These are phyloP conservation scores for Saccharomycopsis sp. DNA, from an alignment of 805 yeast species.

Conservation along the genomic window DNA sequence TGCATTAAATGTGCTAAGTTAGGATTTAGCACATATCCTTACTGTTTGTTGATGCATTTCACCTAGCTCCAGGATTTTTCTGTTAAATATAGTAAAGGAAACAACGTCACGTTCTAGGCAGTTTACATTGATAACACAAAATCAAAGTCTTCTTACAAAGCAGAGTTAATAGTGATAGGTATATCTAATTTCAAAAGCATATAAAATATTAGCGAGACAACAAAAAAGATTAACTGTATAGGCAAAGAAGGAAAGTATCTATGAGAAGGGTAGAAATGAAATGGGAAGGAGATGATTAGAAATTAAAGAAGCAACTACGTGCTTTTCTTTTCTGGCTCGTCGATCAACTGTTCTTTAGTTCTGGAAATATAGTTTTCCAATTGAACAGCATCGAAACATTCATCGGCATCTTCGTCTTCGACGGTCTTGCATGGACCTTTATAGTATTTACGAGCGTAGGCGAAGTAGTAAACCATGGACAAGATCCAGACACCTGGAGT, in stretches of 20 bases:
- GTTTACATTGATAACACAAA: too few relatives aligned
- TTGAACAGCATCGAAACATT: constrained; percentile 1
- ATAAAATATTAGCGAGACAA: not conserved
- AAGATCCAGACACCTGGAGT: constrained; percentile 56
- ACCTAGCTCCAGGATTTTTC: too few relatives aligned
- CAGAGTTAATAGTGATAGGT: not conserved
- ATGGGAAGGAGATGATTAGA: not conserved
- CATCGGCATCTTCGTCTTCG: constrained; percentile 1
- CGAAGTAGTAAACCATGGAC: constrained; percentile 44
- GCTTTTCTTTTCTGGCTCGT: not conserved
- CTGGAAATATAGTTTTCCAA: not conserved
- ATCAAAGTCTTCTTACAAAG: not conserved
- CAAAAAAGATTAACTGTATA: not conserved
- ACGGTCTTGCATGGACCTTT: constrained; percentile 40
- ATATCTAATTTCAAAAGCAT: too few relatives aligned
- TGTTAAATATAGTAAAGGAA: too few relatives aligned
- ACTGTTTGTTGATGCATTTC: too few relatives aligned
- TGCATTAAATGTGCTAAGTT: too few relatives aligned
- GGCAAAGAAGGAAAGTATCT: not conserved
- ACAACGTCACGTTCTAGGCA: too few relatives aligned
- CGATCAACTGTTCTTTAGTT: constrained; percentile 1
- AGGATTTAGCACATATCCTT: too few relatives aligned
- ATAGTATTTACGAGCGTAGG: constrained; percentile 48
- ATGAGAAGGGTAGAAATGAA: not conserved
- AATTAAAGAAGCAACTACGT: not conserved